Evolutionary conservation across 306 rosid genomes (phyloP).

Genomic region (Adenanthera pavonina): DNA sequence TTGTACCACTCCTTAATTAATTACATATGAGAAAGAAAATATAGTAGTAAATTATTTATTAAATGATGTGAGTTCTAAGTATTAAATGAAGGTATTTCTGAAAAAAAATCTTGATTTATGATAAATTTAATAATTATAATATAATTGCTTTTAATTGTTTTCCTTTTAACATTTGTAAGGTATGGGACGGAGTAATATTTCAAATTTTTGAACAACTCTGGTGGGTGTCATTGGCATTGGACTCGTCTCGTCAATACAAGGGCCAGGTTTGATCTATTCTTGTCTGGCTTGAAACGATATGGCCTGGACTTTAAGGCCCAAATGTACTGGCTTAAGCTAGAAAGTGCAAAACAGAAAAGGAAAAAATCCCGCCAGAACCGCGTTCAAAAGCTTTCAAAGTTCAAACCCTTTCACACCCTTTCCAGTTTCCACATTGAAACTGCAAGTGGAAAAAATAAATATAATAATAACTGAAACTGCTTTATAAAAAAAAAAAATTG

Average conservation of each 20-base stretch:
- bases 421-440: background rate
- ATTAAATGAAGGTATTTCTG: too few species aligned
- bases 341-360: background rate
- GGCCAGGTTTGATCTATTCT: background rate
- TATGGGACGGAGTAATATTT: too few species aligned
- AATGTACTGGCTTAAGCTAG: background rate
- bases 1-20: too few species aligned
- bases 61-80: too few species aligned
- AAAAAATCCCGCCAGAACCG: constrained; percentile 22
- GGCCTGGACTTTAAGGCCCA: background rate
- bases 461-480: background rate
- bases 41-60: too few species aligned
- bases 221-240: background rate
- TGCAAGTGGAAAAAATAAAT: background rate
- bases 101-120: too few species aligned
- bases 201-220: too few species aligned
- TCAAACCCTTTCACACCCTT: constrained; percentile 26
- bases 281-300: background rate
- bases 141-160: too few species aligned
- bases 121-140: too few species aligned
- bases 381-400: constrained; percentile 20
- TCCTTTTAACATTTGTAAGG: too few species aligned
- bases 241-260: background rate
- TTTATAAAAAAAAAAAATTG: background rate
- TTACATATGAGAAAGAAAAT: too few species aligned